Percentiles rank a stretch among this genome's conserved stretches.
Conservation (phyloP, 1,284 basidiomycete species). For the Lentinula novae-zelandiae region DNA sequence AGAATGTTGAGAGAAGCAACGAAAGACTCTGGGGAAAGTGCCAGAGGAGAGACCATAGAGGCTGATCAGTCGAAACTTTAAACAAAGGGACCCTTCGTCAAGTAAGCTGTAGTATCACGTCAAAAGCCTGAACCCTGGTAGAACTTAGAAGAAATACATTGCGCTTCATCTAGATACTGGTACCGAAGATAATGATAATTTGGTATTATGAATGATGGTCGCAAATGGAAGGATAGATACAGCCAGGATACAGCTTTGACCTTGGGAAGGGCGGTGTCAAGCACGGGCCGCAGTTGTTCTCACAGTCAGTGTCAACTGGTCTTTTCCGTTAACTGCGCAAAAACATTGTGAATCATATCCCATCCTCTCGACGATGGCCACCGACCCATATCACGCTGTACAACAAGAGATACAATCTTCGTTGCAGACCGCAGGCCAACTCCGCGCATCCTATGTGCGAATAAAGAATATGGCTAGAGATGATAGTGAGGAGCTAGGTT, state of each 20-base stretch:
- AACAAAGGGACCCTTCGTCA: no score
- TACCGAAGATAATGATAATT: no score
- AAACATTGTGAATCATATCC: neutral
- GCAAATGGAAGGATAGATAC: neutral
- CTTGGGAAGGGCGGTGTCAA: neutral
- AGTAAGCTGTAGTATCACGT: no score
- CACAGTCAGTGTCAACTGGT: neutral
- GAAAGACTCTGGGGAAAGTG: constrained; percentile 10
- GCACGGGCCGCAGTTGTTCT: neutral
- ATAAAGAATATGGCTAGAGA: constrained; percentile 57
- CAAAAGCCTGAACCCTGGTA: no score
- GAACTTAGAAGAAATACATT: neutral
- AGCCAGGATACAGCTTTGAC: constrained; percentile 7
- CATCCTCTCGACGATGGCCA: constrained; percentile 47
- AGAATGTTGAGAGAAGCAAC: constrained; percentile 40
- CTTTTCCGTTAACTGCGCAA: neutral
- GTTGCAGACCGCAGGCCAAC: constrained; percentile 62
- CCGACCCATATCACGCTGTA: constrained; percentile 79
- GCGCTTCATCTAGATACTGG: neutral
- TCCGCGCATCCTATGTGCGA: constrained; percentile 71
- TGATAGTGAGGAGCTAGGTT: constrained; percentile 17
- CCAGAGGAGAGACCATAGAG: neutral
- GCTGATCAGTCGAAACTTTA: neutral
- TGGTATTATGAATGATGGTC: neutral
- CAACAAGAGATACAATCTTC: constrained; percentile 74